phyloP scores from a whole-genome alignment of 2,329 filamentous ascomycete genomes.

The Metarhizium rileyi region DNA sequence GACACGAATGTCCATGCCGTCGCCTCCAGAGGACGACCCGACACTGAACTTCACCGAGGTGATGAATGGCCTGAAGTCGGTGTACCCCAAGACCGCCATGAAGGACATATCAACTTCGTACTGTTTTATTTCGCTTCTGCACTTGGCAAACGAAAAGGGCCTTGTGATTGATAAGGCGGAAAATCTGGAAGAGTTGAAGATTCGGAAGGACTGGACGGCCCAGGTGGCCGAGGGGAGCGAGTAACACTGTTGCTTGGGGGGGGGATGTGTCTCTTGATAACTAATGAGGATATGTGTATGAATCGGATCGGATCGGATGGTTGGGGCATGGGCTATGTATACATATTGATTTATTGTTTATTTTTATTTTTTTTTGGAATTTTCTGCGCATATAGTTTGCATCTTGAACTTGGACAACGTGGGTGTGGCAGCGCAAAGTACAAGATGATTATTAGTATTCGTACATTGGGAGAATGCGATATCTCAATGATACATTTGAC shows the following conservation, averaged over 20 bases:
- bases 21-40: constrained; percentile 32
- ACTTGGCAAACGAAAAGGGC: constrained; percentile 89
- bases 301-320: not conserved
- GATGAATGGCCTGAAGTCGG: constrained; percentile 77
- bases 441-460: no score
- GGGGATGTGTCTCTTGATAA: not conserved
- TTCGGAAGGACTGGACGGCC: constrained; percentile 52
- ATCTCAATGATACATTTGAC: no score
- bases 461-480: no score
- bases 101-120: constrained; percentile 87
- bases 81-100: constrained; percentile 80
- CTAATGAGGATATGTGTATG: not conserved
- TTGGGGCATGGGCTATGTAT: not conserved
- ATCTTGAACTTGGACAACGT: not conserved
- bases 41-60: constrained; percentile 78
- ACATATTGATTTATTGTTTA: not conserved
- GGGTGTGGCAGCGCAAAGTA: no score
- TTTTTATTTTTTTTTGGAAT: no score
- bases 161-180: constrained; percentile 60
- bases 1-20: constrained; percentile 10
- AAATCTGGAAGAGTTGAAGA: constrained; percentile 49
- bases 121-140: constrained; percentile 89
- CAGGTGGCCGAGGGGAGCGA: constrained; percentile 38
- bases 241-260: constrained; percentile 8
- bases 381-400: not conserved